Base-by-base conservation (phyloP, 345 rosid species). In the Anacardium occidentale region DNA sequence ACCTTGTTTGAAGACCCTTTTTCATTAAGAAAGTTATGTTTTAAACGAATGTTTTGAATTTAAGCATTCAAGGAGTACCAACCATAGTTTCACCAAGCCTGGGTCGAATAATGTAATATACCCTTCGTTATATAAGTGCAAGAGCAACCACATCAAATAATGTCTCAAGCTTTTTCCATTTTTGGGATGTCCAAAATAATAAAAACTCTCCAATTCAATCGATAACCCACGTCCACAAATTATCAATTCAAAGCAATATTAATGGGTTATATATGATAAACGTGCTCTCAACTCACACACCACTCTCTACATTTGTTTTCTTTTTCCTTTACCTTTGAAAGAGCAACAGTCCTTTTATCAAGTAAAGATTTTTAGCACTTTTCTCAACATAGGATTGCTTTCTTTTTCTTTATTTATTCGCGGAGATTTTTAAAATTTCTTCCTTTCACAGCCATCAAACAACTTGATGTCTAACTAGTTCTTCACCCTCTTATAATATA, bases 221-320 rank as follows among this genome's bases (percentile, higher is more conserved):
- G 22, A 15, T 40, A 17, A 29, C 14, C 53, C 53, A 15, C n/a
- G 15, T 4, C 65, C 56, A 44, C 29, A 17, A 22, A 26, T 26
- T 0, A 56, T 40, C 2, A 20, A 14, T 18, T 56, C 74, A 70
- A 37, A 40, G n/a, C n/a, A n/a, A n/a, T n/a, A n/a, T n/a, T 17
- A n/a, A 17, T 64, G n/a, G 2, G n/a, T n/a, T n/a, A 42, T 62
- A 37, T 1, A 24, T 71, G 73, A 51, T 67, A 70, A 75, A 75
- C 76, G 74, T 66, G 79, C 58, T 56, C 25, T 34, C 26, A n/a
- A 61, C 42, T 37, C 42, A 37, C 5, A 37, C 42, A 5, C 10
- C 42, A 37, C 42, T 37, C 8, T 7, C 7, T 5, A 44, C 40
- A 42, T 51, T 10, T 13, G 10, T 47, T n/a, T 12, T 59, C 32